Base-by-base conservation (phyloP, 2,329 filamentous ascomycete species). In the Claviceps cyperi region DNA sequence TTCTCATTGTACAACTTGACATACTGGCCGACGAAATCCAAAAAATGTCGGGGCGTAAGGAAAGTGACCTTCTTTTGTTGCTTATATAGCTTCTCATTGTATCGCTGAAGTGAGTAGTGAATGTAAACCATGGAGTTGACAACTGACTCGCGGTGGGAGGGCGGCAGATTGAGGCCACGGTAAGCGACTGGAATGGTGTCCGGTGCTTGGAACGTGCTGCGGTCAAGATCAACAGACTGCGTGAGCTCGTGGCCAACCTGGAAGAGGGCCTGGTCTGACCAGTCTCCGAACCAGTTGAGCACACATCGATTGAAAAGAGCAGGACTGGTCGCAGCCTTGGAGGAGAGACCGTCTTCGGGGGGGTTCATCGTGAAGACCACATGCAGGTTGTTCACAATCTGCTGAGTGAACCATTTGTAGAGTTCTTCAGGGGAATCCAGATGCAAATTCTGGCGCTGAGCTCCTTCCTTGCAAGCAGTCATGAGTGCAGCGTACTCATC, bases 281-380 rank as follows among this genome's bases (percentile, higher is more conserved):
- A 99, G 69, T 99, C 92, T 56, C 92, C 92, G 65, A 98, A 96
- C 92, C 92, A 99, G 70, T 99, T 98, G 59, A 99, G 83, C 46
- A 99, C 92, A 64, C 92, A 99, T 76, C 92, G 84, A 73, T 99
- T 99, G 83, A 99, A 99, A 61, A 99, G 71, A 40, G 92, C 92
- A 53, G 92, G 92, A 77, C 89, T 96, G 3, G 94, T 98, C 28
- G 92, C 94, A 51, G 92, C 92, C 72, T 96, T 97, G 35, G 89
- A 95, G 1, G 87, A 92, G 8, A 99, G 72, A 0, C 92, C 91
- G 58, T 92, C 92, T 62, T 96, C 88, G 0, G 92, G 94, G 14
- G 92, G 92, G 66, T 99, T 99, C 92, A 99, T 99, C 3, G 92
- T 99, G 66, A 99, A 98, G 21, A 99, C 92, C 46, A 99, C 92